Conservation (phyloP, 805 yeast genomes). For the Metschnikowia noctiluminum region DNA sequence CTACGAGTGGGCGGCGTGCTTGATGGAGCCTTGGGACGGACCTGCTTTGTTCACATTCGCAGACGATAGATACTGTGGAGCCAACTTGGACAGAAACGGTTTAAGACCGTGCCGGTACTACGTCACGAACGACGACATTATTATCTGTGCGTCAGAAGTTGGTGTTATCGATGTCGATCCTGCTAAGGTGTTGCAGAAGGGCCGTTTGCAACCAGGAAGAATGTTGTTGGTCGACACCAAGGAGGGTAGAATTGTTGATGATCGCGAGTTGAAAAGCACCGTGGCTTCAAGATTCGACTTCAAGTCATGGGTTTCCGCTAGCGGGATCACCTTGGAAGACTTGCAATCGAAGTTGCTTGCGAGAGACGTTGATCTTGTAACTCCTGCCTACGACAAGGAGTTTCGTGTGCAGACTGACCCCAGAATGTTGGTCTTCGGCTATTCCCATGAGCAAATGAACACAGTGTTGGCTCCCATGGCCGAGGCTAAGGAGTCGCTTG, state of each 20-base stretch:
- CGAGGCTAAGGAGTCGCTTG: slow-evolving; percentile 89
- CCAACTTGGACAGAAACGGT: slow-evolving; percentile 95
- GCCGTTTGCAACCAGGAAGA: slow-evolving; percentile 93
- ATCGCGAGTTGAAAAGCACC: slow-evolving; percentile 75
- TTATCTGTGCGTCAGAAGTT: slow-evolving; percentile 97
- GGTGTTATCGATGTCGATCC: slow-evolving; percentile 93
- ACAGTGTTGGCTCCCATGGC: slow-evolving; percentile 92
- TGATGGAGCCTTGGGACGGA: slow-evolving; percentile 99
- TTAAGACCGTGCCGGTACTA: slow-evolving; percentile 97
- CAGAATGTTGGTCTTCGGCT: slow-evolving; percentile 81
- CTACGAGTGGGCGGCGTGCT: slow-evolving; percentile 98
- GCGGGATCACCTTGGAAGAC: slow-evolving; percentile 80
- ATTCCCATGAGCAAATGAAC: slow-evolving; percentile 89
- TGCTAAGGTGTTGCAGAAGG: slow-evolving; percentile 79
- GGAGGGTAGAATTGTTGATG: slow-evolving; percentile 90
- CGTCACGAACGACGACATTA: slow-evolving; percentile 88
- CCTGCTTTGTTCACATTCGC: slow-evolving; percentile 96
- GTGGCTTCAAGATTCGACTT: slow-evolving; percentile 86
- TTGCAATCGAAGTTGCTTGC: slow-evolving; percentile 56
- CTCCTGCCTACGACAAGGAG: slow-evolving; percentile 13
- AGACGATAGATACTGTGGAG: slow-evolving; percentile 98
- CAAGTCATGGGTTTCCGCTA: slow-evolving; percentile 88
- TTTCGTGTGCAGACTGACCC: slow-evolving; percentile 73
- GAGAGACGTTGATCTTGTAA: slow-evolving; percentile 26
- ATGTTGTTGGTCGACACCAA: slow-evolving; percentile 93